These are phyloP conservation scores for Smallanthus sonchifolius DNA, from an alignment of 129 eudicot species.

Conservation along the genomic window DNA sequence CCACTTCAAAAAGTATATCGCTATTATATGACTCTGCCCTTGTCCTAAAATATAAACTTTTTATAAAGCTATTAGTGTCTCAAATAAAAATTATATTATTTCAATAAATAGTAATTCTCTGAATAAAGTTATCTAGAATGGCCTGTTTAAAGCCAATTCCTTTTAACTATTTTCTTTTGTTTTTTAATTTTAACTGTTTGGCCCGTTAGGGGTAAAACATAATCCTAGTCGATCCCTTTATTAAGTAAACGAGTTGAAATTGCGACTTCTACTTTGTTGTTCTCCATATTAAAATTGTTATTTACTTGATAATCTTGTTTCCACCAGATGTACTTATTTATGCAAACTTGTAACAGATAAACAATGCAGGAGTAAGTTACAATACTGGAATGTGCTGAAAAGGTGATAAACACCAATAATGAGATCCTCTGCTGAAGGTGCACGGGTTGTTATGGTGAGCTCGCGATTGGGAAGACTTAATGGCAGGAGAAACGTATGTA, in stretches of 20 bases:
- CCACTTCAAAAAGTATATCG: too few relatives aligned
- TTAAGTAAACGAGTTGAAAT: neutral
- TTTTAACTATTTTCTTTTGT: too few relatives aligned
- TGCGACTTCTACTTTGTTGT: too few relatives aligned
- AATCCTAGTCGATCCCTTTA: neutral
- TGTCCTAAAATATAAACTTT: too few relatives aligned
- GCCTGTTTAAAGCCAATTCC: too few relatives aligned
- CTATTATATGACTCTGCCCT: too few relatives aligned
- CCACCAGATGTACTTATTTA: neutral
- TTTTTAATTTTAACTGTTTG: neutral
- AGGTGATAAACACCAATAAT: constrained; percentile 74
- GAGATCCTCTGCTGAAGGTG: constrained; percentile 75
- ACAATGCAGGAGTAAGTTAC: constrained; percentile 81
- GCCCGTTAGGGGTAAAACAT: neutral
- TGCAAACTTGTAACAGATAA: constrained; percentile 50
- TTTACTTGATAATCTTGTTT: constrained; percentile 11
- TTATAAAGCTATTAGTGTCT: too few relatives aligned
- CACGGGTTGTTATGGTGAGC: constrained; percentile 85
- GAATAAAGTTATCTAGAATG: too few relatives aligned
- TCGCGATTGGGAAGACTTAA: constrained; percentile 81
- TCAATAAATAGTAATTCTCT: too few relatives aligned
- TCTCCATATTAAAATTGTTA: too few relatives aligned
- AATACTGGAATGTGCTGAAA: constrained; percentile 67
- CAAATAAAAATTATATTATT: too few relatives aligned
- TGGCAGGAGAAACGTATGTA: constrained; percentile 85